Conservation (phyloP, 176 grass and related monocot genomes). For the Chrysopogon serrulatus region DNA sequence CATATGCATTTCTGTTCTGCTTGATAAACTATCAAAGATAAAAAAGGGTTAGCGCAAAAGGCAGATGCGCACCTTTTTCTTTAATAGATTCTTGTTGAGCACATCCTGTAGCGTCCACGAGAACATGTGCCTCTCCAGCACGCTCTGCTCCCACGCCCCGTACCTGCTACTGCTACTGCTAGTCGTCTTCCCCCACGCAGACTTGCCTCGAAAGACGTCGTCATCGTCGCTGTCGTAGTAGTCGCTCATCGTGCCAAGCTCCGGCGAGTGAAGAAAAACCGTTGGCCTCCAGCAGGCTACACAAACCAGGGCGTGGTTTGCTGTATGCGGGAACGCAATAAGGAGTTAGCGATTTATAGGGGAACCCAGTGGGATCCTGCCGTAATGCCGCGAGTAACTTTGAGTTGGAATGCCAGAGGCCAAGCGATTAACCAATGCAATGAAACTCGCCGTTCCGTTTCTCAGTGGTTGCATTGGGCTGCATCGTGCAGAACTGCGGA, state of each 20-base stretch:
- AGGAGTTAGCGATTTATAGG: background rate
- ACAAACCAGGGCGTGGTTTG: background rate
- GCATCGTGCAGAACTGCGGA: background rate
- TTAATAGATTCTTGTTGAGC: conserved; percentile 39
- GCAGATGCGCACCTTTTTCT: conserved; percentile 25
- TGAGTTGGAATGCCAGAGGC: conserved; percentile 3
- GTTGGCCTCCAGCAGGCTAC: background rate
- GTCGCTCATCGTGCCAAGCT: conserved; percentile 13
- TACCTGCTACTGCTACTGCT: background rate
- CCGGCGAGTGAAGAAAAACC: background rate
- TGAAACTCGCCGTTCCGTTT: background rate
- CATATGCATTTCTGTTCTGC: background rate
- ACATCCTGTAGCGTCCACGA: conserved; percentile 45
- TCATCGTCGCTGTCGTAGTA: conserved; percentile 33
- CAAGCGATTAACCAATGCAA: background rate
- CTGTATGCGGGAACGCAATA: background rate
- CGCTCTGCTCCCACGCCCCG: conserved; percentile 11
- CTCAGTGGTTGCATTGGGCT: background rate
- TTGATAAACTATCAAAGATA: background rate
- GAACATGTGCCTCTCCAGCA: conserved; percentile 40
- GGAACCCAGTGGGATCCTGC: background rate
- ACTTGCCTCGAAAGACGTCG: background rate
- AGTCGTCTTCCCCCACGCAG: background rate
- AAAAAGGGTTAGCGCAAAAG: too few relatives aligned
- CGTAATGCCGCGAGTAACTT: background rate